phyloP scores from a whole-genome alignment of 2,329 filamentous ascomycete species.

The Trichoderma asperellum region DNA sequence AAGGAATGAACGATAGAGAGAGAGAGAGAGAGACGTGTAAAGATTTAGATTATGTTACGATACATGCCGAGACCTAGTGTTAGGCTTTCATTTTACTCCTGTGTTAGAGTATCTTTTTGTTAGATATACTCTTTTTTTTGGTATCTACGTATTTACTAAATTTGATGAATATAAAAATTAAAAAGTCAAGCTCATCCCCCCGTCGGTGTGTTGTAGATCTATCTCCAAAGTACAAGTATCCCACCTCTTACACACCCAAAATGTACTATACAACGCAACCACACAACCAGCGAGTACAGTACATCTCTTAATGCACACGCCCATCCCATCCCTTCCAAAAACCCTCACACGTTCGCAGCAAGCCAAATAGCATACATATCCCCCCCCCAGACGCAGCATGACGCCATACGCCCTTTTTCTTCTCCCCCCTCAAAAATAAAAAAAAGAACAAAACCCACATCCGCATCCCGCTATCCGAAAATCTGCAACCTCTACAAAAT shows the following conservation, averaged over 20 bases:
- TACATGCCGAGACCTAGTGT: constrained; percentile 1
- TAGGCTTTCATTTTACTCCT: not conserved
- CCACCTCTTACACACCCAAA: not conserved
- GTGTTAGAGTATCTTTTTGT: not conserved
- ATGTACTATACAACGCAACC: not conserved
- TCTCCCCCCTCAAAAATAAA: not conserved
- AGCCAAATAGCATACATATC: not conserved
- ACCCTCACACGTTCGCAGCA: constrained; percentile 7
- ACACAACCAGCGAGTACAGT: not conserved
- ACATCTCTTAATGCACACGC: not conserved
- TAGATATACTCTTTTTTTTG: not conserved
- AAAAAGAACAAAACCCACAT: not conserved
- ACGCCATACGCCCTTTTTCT: not conserved
- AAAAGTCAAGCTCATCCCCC: not conserved
- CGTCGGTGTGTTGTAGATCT: not conserved
- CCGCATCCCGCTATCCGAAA: constrained; percentile 12
- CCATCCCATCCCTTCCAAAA: not conserved
- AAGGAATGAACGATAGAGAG: not conserved
- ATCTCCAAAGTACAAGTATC: not conserved
- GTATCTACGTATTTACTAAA: not conserved
- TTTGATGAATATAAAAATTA: not conserved
- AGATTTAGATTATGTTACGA: constrained; percentile 15
- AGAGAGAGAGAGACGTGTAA: not conserved
- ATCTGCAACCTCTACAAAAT: not conserved
- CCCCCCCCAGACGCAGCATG: not conserved